Evolutionary conservation across 2,329 filamentous ascomycete genomes (phyloP).

Genomic region (Dactylellina sp.): DNA sequence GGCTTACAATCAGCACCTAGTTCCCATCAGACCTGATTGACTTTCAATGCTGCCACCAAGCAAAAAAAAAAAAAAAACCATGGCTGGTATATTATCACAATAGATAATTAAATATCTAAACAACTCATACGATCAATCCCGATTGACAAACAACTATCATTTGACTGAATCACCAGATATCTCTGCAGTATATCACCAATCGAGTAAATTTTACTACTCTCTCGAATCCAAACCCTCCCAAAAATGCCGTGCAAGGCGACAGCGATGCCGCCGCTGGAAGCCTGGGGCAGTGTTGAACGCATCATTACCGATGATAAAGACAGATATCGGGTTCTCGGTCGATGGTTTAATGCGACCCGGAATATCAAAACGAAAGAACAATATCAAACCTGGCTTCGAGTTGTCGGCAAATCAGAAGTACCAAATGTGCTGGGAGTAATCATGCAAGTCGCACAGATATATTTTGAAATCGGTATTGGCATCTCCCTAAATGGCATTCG

Average conservation of each 20-base stretch:
- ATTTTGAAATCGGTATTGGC: slow-evolving; percentile 6
- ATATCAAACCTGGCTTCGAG: slow-evolving; percentile 4
- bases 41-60: too few species aligned
- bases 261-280: slow-evolving; percentile 2
- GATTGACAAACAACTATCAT: too few species aligned
- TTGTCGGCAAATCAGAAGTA: slow-evolving; percentile 1
- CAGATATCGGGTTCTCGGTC: slow-evolving; percentile 2
- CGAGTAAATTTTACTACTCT: too few species aligned
- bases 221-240: not conserved
- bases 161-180: too few species aligned
- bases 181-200: too few species aligned
- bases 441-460: slow-evolving; percentile 3
- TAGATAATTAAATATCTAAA: too few species aligned
- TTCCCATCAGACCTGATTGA: too few species aligned
- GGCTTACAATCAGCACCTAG: too few species aligned
- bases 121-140: too few species aligned
- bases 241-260: slow-evolving; percentile 20
- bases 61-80: too few species aligned
- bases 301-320: not conserved
- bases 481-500: not conserved
- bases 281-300: slow-evolving; percentile 4
- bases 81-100: too few species aligned
- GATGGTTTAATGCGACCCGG: slow-evolving; percentile 2
- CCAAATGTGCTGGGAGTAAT: not conserved
- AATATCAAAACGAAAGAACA: not conserved